phyloP scores from a whole-genome alignment of 495 filamentous ascomycete genomes.

The Aspergillus kassunensis region DNA sequence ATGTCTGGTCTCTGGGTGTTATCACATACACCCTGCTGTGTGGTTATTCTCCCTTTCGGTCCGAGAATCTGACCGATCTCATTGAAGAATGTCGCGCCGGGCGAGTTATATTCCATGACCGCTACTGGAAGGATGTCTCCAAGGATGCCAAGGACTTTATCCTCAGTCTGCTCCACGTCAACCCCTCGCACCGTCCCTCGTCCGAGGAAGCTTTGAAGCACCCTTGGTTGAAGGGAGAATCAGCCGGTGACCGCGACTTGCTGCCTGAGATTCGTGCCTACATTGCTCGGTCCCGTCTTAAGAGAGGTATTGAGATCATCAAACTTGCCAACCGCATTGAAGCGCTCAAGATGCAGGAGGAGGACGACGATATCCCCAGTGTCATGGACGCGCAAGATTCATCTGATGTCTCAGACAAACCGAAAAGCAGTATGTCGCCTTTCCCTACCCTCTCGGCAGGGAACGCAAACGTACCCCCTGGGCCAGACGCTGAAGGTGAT shows the following conservation, averaged over 20 bases:
- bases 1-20: slow-evolving; percentile 99
- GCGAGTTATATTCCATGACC: slow-evolving; percentile 93
- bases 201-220: slow-evolving; percentile 82
- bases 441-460: slow-evolving; percentile 24
- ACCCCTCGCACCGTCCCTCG: slow-evolving; percentile 71
- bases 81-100: slow-evolving; percentile 91
- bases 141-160: slow-evolving; percentile 96
- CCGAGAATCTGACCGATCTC: slow-evolving; percentile 86
- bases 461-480: slow-evolving; percentile 1
- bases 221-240: slow-evolving; percentile 85
- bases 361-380: slow-evolving; percentile 74
- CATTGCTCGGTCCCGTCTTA: slow-evolving; percentile 83
- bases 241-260: slow-evolving; percentile 90
- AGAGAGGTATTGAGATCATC: slow-evolving; percentile 93
- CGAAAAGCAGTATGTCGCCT: slow-evolving; percentile 8
- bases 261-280: slow-evolving; percentile 95
- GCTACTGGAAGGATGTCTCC: slow-evolving; percentile 98
- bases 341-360: slow-evolving; percentile 91
- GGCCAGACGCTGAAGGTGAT: slow-evolving; percentile 18
- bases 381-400: slow-evolving; percentile 39
- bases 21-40: slow-evolving; percentile 99
- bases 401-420: not conserved
- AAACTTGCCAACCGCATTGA: slow-evolving; percentile 97
- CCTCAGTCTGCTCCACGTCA: slow-evolving; percentile 69
- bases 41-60: slow-evolving; percentile 96